Evolutionary conservation across 331 rosid species (phyloP), one percentile per base, ranked within the genome.

Genomic region (Saraca asoca): DNA sequence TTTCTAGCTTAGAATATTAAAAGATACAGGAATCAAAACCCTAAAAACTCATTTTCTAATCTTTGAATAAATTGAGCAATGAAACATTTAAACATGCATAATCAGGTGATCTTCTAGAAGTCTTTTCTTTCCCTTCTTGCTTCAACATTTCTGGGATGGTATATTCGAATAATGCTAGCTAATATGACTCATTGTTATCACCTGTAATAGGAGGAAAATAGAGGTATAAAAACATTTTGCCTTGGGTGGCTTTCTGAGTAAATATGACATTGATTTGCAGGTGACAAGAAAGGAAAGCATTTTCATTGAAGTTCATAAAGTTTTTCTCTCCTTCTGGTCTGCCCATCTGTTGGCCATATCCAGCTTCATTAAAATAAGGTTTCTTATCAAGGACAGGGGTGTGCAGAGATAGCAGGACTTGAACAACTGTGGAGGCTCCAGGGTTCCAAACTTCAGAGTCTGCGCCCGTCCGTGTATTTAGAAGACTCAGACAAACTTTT

Each of bases 361-460:
- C 99, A 51, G 99, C 99, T 80, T 94, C 99, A 14, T 94, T 94
- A 82, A 90, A 94, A 80, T 94, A 94, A 53, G 99, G 99, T 84
- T 80, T 94, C 69, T 90, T 97, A 13, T 94, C 90, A 16, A 94
- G 96, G 77, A 94, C 97, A 29, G 88, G 99, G 69, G 97, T 96
- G 64, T 94, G 99, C 49, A 94, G 91, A 64, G 99, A 94, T 73
- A 94, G 87, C 76, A 94, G 99, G 80, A 94, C 88, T 78, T 94
- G 99, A 62, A 94, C 96, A 72, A 90, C 74, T 20, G 92, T 88
- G 49, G 96, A 89, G 64, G 72, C 70, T 78, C 70, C 87, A 8
- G 97, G 89, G 80, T 80, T 86, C 99, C 99, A 94, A 64, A 88
- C 90, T 83, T 94, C 99, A 12, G 83, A 66, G 24, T 81, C 78